These are phyloP conservation scores for Pseudocercospora musae DNA, from an alignment of 2,329 filamentous ascomycete species.

Conservation along the genomic window DNA sequence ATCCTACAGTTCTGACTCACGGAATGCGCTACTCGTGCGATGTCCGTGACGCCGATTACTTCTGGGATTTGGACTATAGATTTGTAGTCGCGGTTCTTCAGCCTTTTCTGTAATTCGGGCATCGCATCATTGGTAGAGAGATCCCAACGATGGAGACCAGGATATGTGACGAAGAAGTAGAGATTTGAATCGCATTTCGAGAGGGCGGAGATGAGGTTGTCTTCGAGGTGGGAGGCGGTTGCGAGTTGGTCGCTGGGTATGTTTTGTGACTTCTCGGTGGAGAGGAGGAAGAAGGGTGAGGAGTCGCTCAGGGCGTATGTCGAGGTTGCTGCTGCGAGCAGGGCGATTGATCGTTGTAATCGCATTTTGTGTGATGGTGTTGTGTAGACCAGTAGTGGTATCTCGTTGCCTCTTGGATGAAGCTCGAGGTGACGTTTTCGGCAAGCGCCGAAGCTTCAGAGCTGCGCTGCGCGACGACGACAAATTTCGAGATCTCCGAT, in stretches of 20 bases:
- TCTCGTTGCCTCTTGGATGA: conserved; percentile 4
- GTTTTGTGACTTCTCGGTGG: conserved; percentile 60
- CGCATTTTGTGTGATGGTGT: conserved; percentile 22
- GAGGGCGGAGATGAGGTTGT: conserved; percentile 40
- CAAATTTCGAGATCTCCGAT: neutral
- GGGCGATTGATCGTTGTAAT: conserved; percentile 21
- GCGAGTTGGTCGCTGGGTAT: conserved; percentile 26
- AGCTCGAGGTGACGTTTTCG: conserved; percentile 5
- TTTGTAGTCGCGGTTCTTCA: conserved; percentile 37
- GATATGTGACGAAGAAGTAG: conserved; percentile 77
- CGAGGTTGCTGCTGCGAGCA: conserved; percentile 26
- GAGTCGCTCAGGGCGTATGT: conserved; percentile 60
- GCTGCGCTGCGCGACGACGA: conserved; percentile 4
- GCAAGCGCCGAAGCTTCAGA: neutral
- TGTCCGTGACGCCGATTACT: conserved; percentile 50
- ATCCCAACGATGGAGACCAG: conserved; percentile 68
- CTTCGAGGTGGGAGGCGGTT: conserved; percentile 26
- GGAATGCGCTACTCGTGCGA: conserved; percentile 40
- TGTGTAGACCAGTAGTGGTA: conserved; percentile 3
- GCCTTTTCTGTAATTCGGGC: conserved; percentile 53
- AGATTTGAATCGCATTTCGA: conserved; percentile 43
- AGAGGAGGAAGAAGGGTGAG: conserved; percentile 78
- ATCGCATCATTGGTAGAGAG: conserved; percentile 48
- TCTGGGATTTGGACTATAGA: conserved; percentile 48
- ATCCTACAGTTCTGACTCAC: conserved; percentile 46